These are phyloP conservation scores for Lachancea waltii DNA, from an alignment of 805 yeast species.

Conservation along the genomic window DNA sequence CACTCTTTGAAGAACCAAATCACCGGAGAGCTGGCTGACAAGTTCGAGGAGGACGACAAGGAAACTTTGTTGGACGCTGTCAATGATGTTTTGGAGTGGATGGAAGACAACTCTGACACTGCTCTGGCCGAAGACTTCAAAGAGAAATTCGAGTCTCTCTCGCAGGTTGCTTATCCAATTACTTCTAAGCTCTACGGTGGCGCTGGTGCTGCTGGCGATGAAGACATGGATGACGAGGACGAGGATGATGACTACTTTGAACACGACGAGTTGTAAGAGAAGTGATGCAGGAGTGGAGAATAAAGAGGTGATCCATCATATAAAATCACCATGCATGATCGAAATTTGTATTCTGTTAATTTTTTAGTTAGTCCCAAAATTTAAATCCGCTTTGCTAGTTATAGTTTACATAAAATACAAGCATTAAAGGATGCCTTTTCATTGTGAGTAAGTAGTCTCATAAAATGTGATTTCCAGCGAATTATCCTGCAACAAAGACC, in stretches of 20 bases:
- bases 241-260: slow-evolving; percentile 51
- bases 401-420: no score
- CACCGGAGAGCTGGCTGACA: slow-evolving; percentile 57
- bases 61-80: slow-evolving; percentile 83
- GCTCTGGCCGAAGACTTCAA: slow-evolving; percentile 91
- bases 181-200: slow-evolving; percentile 77
- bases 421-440: no score
- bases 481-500: slow-evolving; percentile 17
- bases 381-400: neutral
- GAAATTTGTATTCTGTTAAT: slow-evolving; percentile 1
- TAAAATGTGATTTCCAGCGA: no score
- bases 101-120: slow-evolving; percentile 78
- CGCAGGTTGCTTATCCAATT: slow-evolving; percentile 83
- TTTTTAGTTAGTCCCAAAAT: neutral
- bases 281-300: neutral
- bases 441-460: no score
- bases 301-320: neutral
- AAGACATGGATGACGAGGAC: slow-evolving; percentile 49
- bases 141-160: slow-evolving; percentile 80
- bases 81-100: slow-evolving; percentile 79
- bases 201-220: slow-evolving; percentile 42
- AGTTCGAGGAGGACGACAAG: slow-evolving; percentile 84
- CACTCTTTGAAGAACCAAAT: slow-evolving; percentile 72
- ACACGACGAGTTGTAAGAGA: slow-evolving; percentile 57
- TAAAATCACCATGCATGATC: slow-evolving; percentile 4